phyloP scores from a whole-genome alignment of 179 eudicot genomes.

The Drosera spatulata region DNA sequence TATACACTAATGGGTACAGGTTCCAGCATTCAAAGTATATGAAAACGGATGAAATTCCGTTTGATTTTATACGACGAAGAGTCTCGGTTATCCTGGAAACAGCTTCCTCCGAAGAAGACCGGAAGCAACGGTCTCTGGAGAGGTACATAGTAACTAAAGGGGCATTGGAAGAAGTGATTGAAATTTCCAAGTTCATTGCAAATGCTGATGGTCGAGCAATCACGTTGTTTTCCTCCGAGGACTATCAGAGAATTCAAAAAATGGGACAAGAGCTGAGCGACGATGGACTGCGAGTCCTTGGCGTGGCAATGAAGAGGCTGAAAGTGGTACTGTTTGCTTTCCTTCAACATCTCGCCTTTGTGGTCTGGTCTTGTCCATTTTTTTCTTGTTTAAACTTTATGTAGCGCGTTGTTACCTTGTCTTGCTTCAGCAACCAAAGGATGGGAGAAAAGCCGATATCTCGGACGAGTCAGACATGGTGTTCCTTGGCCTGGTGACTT shows the following conservation, averaged over 20 bases:
- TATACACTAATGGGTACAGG: slow-evolving; percentile 33
- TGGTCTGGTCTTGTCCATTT: too few relatives aligned
- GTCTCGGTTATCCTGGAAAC: slow-evolving; percentile 35
- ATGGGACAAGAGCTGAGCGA: slow-evolving; percentile 31
- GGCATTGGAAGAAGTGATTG: slow-evolving; percentile 31
- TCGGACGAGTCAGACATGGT: slow-evolving; percentile 28
- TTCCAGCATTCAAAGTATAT: slow-evolving; percentile 33
- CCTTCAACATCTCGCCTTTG: neutral
- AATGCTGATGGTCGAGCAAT: slow-evolving; percentile 13
- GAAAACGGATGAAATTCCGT: slow-evolving; percentile 36
- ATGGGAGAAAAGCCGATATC: slow-evolving; percentile 7
- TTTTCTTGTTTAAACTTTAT: too few relatives aligned
- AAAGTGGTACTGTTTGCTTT: slow-evolving; percentile 13
- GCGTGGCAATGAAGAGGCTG: slow-evolving; percentile 40
- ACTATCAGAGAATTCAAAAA: slow-evolving; percentile 22
- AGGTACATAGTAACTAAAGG: slow-evolving; percentile 37
- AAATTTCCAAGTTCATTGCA: slow-evolving; percentile 16
- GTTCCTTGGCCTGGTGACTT: slow-evolving; percentile 34
- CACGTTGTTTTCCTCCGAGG: slow-evolving; percentile 14
- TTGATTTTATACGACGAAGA: slow-evolving; percentile 36
- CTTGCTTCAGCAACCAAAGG: slow-evolving; percentile 15
- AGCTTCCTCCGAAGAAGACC: slow-evolving; percentile 8
- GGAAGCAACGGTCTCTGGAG: slow-evolving; percentile 4
- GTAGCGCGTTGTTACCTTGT: neutral
- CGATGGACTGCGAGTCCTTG: slow-evolving; percentile 33